Conservation (phyloP, 2,329 filamentous ascomycete species). For the Cladophialophora exuberans region DNA sequence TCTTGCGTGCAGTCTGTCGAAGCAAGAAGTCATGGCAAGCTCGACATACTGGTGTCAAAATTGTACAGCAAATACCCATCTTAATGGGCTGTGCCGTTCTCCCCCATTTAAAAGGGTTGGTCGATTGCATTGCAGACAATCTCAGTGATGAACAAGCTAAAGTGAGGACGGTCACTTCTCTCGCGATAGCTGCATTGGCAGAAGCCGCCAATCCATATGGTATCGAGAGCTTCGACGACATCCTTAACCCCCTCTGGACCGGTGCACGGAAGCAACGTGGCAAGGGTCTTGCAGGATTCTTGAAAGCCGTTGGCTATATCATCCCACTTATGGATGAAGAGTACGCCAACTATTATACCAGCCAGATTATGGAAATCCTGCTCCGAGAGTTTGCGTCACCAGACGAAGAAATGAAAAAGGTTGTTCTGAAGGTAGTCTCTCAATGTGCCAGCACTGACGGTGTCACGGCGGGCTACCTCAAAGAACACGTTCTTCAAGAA, state of each 20-base stretch:
- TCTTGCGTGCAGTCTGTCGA: slow-evolving; percentile 91
- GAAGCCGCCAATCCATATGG: slow-evolving; percentile 97
- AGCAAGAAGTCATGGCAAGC: slow-evolving; percentile 99
- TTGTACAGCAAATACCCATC: slow-evolving; percentile 98
- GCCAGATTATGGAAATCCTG: slow-evolving; percentile 98
- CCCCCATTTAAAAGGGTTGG: slow-evolving; percentile 91
- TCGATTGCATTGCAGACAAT: slow-evolving; percentile 95
- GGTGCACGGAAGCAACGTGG: slow-evolving; percentile 94
- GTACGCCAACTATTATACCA: slow-evolving; percentile 98
- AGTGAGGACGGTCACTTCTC: slow-evolving; percentile 90
- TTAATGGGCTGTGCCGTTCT: slow-evolving; percentile 97
- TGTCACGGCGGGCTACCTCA: slow-evolving; percentile 91
- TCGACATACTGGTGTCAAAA: slow-evolving; percentile 96
- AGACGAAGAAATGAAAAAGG: slow-evolving; percentile 99
- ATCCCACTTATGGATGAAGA: slow-evolving; percentile 99
- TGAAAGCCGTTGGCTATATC: slow-evolving; percentile 97
- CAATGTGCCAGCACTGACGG: slow-evolving; percentile 94
- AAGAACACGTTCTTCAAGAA: slow-evolving; percentile 90
- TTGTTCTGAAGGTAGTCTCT: slow-evolving; percentile 94
- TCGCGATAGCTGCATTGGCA: slow-evolving; percentile 91
- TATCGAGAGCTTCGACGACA: slow-evolving; percentile 98
- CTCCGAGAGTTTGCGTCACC: slow-evolving; percentile 94
- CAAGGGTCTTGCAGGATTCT: slow-evolving; percentile 91
- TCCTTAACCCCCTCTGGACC: slow-evolving; percentile 95
- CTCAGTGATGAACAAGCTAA: slow-evolving; percentile 98